These are phyloP conservation scores for Umbilicus rupestris DNA, from an alignment of 164 flowering plant genomes.

Conservation along the genomic window DNA sequence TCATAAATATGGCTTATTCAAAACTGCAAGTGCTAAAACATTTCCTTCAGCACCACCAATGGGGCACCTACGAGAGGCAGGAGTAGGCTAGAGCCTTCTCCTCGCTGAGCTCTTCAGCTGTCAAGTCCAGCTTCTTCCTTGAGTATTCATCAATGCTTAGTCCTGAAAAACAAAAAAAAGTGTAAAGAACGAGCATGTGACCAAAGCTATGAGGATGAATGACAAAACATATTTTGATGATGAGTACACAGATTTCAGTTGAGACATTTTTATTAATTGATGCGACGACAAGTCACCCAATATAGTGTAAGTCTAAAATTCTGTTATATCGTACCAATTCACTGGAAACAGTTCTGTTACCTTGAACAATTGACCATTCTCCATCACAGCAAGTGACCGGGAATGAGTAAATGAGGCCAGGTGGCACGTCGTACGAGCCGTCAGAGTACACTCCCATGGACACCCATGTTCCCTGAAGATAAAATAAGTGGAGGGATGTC, in stretches of 20 bases:
- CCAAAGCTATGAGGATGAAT: background rate
- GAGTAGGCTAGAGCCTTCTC: conserved; percentile 91
- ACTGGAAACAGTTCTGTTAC: conserved; percentile 22
- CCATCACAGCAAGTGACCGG: conserved; percentile 86
- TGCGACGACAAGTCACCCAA: too few species aligned
- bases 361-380: conserved; percentile 92
- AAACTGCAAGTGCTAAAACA: conserved; percentile 17
- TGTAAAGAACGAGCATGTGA: background rate
- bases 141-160: conserved; percentile 75
- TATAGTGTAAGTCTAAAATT: background rate
- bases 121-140: conserved; percentile 80
- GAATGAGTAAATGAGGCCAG: conserved; percentile 94
- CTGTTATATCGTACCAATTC: background rate
- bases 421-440: conserved; percentile 91
- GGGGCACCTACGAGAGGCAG: conserved; percentile 52
- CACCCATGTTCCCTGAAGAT: conserved; percentile 79
- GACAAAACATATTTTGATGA: background rate
- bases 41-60: background rate
- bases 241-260: background rate
- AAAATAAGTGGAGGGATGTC: background rate
- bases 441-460: conserved; percentile 99
- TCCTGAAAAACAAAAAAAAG: conserved; percentile 29
- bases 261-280: too few species aligned
- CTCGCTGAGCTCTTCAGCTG: conserved; percentile 81
- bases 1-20: conserved; percentile 25